Percentiles rank a stretch among this genome's conserved stretches.
Conservation (phyloP, 257 asterid species). For the Jacaranda mimosifolia region DNA sequence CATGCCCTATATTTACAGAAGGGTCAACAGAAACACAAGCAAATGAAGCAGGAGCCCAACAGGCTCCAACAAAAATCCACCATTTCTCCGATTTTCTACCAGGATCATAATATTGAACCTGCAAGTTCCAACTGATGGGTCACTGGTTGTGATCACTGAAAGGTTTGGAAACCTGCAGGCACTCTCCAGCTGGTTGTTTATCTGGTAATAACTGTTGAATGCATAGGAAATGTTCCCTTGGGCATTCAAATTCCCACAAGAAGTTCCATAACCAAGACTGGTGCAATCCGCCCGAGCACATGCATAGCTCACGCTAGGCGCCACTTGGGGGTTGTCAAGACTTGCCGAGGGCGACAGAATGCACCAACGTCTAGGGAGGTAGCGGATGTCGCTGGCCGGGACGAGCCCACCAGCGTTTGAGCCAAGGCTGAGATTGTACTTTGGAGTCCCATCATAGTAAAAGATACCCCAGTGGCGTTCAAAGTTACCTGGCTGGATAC, state of each 20-base stretch:
- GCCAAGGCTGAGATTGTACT: conserved; percentile 68
- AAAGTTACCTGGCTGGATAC: conserved; percentile 79
- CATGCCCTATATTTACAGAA: conserved; percentile 34
- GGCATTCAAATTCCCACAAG: conserved; percentile 60
- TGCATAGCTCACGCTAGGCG: conserved; percentile 65
- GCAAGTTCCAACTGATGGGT: conserved; percentile 74
- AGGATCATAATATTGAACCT: conserved; percentile 66
- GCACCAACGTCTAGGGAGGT: conserved; percentile 67
- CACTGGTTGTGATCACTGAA: conserved; percentile 53
- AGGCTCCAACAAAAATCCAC: conserved; percentile 43
- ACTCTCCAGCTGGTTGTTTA: conserved; percentile 53
- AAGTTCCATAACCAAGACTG: conserved; percentile 64
- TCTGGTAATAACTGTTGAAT: conserved; percentile 77
- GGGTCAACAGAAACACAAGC: conserved; percentile 41
- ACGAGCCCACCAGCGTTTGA: conserved; percentile 50
- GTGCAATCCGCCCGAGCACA: conserved; percentile 77
- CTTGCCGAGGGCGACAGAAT: conserved; percentile 57
- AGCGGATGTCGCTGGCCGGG: conserved; percentile 53
- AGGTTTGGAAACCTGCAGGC: conserved; percentile 78
- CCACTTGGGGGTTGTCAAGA: conserved; percentile 59
- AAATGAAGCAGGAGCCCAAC: conserved; percentile 36
- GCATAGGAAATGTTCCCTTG: conserved; percentile 67
- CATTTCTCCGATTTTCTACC: conserved; percentile 33
- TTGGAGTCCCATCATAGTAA: conserved; percentile 68
- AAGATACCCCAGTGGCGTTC: conserved; percentile 93